These are phyloP conservation scores for Cladosporium sp. DNA, from an alignment of 2,329 filamentous ascomycete species.

Conservation along the genomic window DNA sequence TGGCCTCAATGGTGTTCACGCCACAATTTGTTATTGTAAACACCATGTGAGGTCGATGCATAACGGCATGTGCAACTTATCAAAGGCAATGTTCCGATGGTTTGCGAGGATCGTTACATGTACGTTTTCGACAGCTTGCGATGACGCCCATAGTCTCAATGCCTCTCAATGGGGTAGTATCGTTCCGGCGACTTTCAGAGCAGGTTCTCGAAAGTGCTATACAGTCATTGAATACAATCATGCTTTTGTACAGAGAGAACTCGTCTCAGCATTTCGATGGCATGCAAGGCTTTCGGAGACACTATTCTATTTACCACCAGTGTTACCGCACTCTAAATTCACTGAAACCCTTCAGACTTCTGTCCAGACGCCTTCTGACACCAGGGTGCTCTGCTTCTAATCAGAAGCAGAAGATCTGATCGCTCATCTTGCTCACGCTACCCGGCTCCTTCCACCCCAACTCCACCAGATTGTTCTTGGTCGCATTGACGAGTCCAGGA, in stretches of 20 bases:
- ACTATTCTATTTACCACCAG: neutral
- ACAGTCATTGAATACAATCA: too few species aligned
- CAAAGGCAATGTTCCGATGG: neutral
- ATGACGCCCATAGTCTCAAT: too few species aligned
- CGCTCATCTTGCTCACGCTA: constrained; percentile 90
- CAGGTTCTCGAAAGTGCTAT: too few species aligned
- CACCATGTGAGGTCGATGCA: neutral
- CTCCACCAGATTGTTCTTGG: constrained; percentile 47
- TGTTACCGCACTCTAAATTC: neutral
- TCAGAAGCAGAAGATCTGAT: constrained; percentile 92
- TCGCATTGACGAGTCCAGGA: constrained; percentile 59
- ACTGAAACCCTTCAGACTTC: neutral
- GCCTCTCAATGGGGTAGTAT: too few species aligned
- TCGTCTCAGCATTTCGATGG: too few species aligned
- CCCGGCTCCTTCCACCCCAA: constrained; percentile 86
- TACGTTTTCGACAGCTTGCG: too few species aligned
- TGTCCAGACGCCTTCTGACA: neutral
- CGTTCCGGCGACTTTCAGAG: too few species aligned
- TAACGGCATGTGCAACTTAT: neutral
- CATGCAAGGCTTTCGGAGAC: too few species aligned
- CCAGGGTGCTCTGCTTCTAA: neutral
- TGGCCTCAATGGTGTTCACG: neutral
- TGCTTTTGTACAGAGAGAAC: too few species aligned
- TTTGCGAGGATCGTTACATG: neutral
- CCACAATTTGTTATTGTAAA: neutral